Conservation (phyloP, 73 alveolate genomes). For the Symbiodinium pilosum region DNA sequence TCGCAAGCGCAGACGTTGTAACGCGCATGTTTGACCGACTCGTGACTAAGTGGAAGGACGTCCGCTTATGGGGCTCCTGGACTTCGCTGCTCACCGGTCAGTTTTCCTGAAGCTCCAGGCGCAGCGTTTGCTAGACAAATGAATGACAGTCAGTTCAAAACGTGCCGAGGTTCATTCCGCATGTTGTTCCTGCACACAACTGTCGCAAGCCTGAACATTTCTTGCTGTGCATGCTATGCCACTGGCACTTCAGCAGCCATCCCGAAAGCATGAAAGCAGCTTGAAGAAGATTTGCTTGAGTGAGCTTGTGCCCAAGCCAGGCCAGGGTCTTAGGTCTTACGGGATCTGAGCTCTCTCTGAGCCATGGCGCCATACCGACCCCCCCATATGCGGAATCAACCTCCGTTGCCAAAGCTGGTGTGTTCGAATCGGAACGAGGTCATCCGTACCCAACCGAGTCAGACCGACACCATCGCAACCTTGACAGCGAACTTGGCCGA, state of each 20-base stretch:
- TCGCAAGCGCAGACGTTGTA: too few relatives aligned
- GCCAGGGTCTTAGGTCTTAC: not conserved
- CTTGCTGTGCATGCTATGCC: not conserved
- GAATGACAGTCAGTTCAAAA: too few relatives aligned
- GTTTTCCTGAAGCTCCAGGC: not conserved
- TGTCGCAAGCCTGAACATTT: not conserved
- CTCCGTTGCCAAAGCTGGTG: slow-evolving; percentile 84
- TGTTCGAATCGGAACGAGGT: slow-evolving; percentile 48
- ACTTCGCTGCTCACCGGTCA: slow-evolving; percentile 40
- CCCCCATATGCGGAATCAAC: slow-evolving; percentile 93
- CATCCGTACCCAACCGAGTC: slow-evolving; percentile 65
- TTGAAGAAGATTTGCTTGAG: not conserved
- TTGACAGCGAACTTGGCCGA: slow-evolving; percentile 65
- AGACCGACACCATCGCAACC: slow-evolving; percentile 64
- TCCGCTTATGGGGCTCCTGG: slow-evolving; percentile 70
- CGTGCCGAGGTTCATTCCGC: not conserved
- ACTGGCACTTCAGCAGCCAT: too few relatives aligned
- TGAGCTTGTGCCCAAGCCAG: slow-evolving; percentile 15
- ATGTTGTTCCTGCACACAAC: not conserved
- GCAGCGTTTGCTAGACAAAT: too few relatives aligned
- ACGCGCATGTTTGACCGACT: too few relatives aligned
- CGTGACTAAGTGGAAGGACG: slow-evolving; percentile 16
- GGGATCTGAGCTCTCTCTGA: not conserved
- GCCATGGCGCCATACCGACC: slow-evolving; percentile 94
- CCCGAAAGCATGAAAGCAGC: too few relatives aligned